Conservation (phyloP, 345 rosid species). For the Pelargonium nanum region DNA sequence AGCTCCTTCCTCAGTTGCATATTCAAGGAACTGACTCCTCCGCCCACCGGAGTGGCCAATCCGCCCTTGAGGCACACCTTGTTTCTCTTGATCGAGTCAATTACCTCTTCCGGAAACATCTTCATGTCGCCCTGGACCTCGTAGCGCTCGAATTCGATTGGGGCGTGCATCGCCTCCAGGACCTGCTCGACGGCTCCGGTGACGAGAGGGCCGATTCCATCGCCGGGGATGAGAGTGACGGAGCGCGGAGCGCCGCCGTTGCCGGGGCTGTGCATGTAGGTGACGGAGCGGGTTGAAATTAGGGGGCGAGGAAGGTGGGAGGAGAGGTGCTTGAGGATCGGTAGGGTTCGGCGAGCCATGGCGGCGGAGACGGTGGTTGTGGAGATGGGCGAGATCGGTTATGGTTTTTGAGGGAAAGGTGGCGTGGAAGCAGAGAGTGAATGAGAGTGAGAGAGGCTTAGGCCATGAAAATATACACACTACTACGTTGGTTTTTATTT, state of each 20-base stretch:
- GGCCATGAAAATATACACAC: too few species aligned
- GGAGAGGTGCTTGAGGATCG: too few species aligned
- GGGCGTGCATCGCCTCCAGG: slow-evolving; percentile 81
- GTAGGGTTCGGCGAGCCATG: too few species aligned
- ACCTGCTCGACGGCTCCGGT: slow-evolving; percentile 72
- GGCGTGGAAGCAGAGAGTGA: too few species aligned
- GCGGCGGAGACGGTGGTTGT: too few species aligned
- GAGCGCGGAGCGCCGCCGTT: slow-evolving; percentile 62
- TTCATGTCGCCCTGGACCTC: slow-evolving; percentile 65
- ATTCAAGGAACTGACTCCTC: slow-evolving; percentile 69
- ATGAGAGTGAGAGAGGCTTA: too few species aligned
- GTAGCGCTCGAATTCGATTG: slow-evolving; percentile 53
- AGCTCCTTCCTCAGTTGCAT: slow-evolving; percentile 36
- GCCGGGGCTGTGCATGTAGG: slow-evolving; percentile 90
- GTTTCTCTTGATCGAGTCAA: slow-evolving; percentile 63
- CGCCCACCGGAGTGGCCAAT: slow-evolving; percentile 66
- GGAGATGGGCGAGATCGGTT: too few species aligned
- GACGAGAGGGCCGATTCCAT: slow-evolving; percentile 74
- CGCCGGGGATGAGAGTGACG: slow-evolving; percentile 80
- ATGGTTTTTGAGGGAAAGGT: too few species aligned
- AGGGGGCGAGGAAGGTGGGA: slow-evolving; percentile 1
- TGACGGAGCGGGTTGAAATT: slow-evolving; percentile 62
- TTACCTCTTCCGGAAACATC: slow-evolving; percentile 53
- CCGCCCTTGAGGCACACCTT: slow-evolving; percentile 76
- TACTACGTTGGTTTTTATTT: too few species aligned